Conservation (phyloP, 306 rosid genomes). For the Gastrolobium villosum region DNA sequence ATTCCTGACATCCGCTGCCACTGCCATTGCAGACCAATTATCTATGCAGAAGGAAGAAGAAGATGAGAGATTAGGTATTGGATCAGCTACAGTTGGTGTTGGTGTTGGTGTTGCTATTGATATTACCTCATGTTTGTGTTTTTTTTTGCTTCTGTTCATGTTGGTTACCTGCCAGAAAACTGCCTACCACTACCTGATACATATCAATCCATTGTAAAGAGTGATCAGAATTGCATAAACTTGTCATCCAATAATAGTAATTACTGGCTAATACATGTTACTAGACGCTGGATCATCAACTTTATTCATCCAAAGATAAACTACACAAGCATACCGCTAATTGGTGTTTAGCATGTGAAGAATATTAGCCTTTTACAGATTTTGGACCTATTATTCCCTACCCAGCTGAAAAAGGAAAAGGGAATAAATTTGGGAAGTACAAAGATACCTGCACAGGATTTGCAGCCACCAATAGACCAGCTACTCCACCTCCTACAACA, state of each 20-base stretch:
- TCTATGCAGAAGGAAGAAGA: slow-evolving; percentile 69
- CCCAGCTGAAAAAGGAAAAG: background rate
- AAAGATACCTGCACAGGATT: slow-evolving; percentile 80
- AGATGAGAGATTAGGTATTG: slow-evolving; percentile 60
- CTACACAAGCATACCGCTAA: background rate
- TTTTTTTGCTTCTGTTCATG: slow-evolving; percentile 83
- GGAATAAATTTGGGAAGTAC: background rate
- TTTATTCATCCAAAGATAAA: background rate
- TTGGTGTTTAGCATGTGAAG: background rate
- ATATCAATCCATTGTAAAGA: slow-evolving; percentile 38
- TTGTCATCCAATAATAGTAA: background rate
- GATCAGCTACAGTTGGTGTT: slow-evolving; percentile 65
- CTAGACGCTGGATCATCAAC: background rate
- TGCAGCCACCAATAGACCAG: slow-evolving; percentile 93
- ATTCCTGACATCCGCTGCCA: slow-evolving; percentile 56
- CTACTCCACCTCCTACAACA: slow-evolving; percentile 96
- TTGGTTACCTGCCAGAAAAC: slow-evolving; percentile 94
- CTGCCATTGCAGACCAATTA: slow-evolving; percentile 72
- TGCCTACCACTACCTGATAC: slow-evolving; percentile 88
- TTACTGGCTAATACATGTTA: background rate
- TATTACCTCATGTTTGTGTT: slow-evolving; percentile 71
- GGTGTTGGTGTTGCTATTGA: slow-evolving; percentile 37
- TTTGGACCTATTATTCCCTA: background rate
- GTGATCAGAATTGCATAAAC: slow-evolving; percentile 31
- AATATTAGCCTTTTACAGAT: background rate